A percentile compares a stretch with the other conserved stretches of the same genome.
Evolutionary conservation across 2,329 filamentous ascomycete genomes (phyloP).

Genomic region (Lasiodiplodia citricola): DNA sequence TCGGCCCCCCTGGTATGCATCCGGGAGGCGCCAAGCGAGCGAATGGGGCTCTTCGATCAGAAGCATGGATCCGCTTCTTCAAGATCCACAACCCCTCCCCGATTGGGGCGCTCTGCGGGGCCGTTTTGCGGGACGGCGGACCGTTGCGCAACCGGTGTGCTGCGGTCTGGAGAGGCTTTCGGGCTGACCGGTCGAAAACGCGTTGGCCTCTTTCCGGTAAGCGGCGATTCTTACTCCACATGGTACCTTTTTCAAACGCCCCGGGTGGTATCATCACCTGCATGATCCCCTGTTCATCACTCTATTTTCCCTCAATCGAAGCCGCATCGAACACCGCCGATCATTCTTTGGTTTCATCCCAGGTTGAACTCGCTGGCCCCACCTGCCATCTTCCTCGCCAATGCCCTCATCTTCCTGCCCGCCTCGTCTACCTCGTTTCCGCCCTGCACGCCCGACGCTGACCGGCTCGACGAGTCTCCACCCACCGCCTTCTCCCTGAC

Average conservation of each 20-base stretch:
- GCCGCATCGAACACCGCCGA: background rate
- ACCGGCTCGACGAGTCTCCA: background rate
- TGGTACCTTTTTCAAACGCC: background rate
- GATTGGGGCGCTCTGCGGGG: background rate
- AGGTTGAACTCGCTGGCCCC: constrained; percentile 71
- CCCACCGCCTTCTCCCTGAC: constrained; percentile 34
- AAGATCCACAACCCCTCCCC: background rate
- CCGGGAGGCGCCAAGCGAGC: background rate
- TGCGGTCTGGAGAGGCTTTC: background rate
- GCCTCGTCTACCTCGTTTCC: constrained; percentile 56
- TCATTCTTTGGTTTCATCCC: constrained; percentile 50
- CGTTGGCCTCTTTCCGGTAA: background rate
- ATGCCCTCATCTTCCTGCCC: constrained; percentile 59
- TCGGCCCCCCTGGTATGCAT: background rate
- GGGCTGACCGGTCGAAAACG: background rate
- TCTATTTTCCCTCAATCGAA: background rate
- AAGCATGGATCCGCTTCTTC: background rate
- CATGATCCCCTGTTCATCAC: background rate
- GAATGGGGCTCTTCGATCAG: background rate
- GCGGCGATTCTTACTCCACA: background rate
- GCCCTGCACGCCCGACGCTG: constrained; percentile 29
- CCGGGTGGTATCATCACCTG: background rate
- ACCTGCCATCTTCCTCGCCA: constrained; percentile 40
- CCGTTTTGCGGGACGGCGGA: background rate
- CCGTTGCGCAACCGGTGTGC: background rate